Percentiles rank a stretch among this genome's conserved stretches.
These are phyloP conservation scores for Ophiosphaerella narmari DNA, from an alignment of 2,329 filamentous ascomycete species.

Conservation along the genomic window DNA sequence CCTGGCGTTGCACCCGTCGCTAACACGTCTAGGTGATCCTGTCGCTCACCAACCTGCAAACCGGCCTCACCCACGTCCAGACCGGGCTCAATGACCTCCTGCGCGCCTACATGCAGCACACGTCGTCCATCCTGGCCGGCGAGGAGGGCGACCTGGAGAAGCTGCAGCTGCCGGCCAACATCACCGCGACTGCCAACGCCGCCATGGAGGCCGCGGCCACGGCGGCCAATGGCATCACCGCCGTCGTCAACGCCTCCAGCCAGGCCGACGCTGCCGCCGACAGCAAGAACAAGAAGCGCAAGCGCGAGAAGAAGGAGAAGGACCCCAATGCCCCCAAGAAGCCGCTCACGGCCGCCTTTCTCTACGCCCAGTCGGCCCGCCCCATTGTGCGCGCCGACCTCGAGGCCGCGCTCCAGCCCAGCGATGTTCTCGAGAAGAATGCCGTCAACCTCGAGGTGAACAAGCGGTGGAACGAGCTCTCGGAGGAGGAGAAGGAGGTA, in stretches of 20 bases:
- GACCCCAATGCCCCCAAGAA: slow-evolving; percentile 96
- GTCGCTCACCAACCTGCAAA: slow-evolving; percentile 77
- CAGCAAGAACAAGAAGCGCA: slow-evolving; percentile 64
- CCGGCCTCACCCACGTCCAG: slow-evolving; percentile 48
- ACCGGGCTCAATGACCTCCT: slow-evolving; percentile 76
- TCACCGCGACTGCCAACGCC: slow-evolving; percentile 38
- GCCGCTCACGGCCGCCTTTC: slow-evolving; percentile 90
- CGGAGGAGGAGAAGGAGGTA: slow-evolving; percentile 71
- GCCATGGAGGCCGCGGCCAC: slow-evolving; percentile 33
- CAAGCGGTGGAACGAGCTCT: slow-evolving; percentile 81
- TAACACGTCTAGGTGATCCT: slow-evolving; percentile 66
- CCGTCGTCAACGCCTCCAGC: slow-evolving; percentile 20
- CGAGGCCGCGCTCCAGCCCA: slow-evolving; percentile 56
- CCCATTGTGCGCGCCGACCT: slow-evolving; percentile 76
- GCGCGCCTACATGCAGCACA: slow-evolving; percentile 85
- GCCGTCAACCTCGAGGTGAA: slow-evolving; percentile 88
- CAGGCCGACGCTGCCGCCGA: slow-evolving; percentile 17
- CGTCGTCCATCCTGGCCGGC: slow-evolving; percentile 71
- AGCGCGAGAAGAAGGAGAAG: slow-evolving; percentile 75
- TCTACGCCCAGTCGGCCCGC: slow-evolving; percentile 89
- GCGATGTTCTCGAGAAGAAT: slow-evolving; percentile 75
- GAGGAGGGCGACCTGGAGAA: slow-evolving; percentile 45
- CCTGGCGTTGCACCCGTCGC: slow-evolving; percentile 5
- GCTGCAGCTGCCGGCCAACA: slow-evolving; percentile 51
- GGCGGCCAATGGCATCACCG: slow-evolving; percentile 26